Conservation (phyloP, 139 green algal genomes). For the Chlamydomonas sphaeroides region DNA sequence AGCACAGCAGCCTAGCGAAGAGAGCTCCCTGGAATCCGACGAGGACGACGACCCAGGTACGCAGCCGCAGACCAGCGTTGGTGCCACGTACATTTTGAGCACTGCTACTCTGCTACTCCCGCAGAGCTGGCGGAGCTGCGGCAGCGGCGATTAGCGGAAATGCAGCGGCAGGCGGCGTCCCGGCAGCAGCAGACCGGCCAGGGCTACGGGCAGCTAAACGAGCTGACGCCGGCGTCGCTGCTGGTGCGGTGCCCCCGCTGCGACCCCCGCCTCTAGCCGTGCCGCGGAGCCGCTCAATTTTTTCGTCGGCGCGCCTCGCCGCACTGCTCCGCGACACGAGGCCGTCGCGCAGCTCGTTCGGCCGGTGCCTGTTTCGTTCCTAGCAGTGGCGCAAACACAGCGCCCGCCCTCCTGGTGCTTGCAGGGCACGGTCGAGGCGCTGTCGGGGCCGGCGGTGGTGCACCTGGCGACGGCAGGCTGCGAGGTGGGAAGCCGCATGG, state of each 20-base stretch:
- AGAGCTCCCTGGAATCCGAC: not conserved
- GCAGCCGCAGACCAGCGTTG: not conserved
- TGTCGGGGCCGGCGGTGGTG: not conserved
- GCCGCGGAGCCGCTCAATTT: too few relatives aligned
- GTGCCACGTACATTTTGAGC: too few relatives aligned
- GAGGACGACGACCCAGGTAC: not conserved
- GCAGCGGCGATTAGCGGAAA: constrained; percentile 5
- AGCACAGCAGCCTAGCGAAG: not conserved
- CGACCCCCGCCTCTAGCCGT: too few relatives aligned
- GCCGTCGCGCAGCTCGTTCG: too few relatives aligned
- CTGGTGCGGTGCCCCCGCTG: too few relatives aligned
- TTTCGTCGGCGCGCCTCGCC: too few relatives aligned
- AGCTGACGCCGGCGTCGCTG: not conserved
- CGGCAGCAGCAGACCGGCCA: not conserved
- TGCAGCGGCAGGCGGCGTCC: constrained; percentile 34
- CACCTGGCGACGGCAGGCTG: constrained; percentile 18
- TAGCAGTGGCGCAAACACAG: too few relatives aligned
- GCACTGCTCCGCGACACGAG: too few relatives aligned
- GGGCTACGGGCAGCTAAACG: constrained; percentile 21
- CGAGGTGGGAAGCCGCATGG: too few relatives aligned
- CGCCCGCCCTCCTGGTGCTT: too few relatives aligned
- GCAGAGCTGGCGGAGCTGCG: constrained; percentile 30
- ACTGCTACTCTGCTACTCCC: too few relatives aligned
- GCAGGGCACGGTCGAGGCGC: constrained; percentile 3
- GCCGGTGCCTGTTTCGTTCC: too few relatives aligned